Conservation (phyloP, 352 stramenopile species). For the Phytophthora fragariaefolia region DNA sequence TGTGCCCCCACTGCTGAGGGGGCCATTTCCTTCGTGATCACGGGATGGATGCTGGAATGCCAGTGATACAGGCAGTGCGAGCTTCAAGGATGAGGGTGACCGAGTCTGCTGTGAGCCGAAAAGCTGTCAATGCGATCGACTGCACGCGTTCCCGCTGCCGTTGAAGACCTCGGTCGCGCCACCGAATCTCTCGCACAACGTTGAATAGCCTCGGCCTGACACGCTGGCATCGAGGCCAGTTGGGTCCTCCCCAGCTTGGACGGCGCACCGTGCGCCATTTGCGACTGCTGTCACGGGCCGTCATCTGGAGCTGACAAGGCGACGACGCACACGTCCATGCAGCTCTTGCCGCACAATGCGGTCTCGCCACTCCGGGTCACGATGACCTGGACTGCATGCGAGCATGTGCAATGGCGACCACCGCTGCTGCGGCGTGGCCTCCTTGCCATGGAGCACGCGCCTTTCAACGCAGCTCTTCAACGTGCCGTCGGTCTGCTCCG, state of each 20-base stretch:
- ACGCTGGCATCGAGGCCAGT: neutral
- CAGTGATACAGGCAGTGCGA: slow-evolving; percentile 5
- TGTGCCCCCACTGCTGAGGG: neutral
- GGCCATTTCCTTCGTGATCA: slow-evolving; percentile 10
- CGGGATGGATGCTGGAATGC: neutral
- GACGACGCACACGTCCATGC: slow-evolving; percentile 15
- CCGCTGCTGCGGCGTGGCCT: slow-evolving; percentile 28
- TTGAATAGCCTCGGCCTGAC: neutral
- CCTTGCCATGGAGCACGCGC: slow-evolving; percentile 29
- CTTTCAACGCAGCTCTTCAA: slow-evolving; percentile 13
- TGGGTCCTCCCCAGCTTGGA: slow-evolving; percentile 10
- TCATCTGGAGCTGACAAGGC: slow-evolving; percentile 31
- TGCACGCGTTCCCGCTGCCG: neutral
- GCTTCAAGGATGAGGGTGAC: slow-evolving; percentile 24
- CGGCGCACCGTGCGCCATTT: neutral
- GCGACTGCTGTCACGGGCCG: slow-evolving; percentile 1
- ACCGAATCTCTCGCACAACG: slow-evolving; percentile 20
- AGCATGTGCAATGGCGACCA: no score
- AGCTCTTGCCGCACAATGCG: slow-evolving; percentile 5
- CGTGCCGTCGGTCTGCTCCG: slow-evolving; percentile 18
- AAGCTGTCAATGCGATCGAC: slow-evolving; percentile 6
- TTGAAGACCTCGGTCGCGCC: slow-evolving; percentile 12
- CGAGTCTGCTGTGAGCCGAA: neutral
- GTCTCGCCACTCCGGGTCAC: no score
- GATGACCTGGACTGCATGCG: no score